Evolutionary conservation across 805 yeast genomes (phyloP).

Genomic region (Yarrowia sp.): DNA sequence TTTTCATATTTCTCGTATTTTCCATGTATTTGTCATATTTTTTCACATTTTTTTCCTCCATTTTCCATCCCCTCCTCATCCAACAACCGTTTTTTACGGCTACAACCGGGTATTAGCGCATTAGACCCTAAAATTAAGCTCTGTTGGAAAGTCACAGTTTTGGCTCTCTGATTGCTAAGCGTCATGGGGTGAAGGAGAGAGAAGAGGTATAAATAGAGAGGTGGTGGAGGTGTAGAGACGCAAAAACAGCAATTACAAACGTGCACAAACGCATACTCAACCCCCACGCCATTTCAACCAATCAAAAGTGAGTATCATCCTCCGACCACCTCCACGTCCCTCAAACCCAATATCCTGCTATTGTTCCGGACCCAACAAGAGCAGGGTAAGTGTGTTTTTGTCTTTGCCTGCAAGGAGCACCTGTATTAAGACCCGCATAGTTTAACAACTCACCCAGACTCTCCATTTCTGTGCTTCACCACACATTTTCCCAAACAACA

Average conservation of each 20-base stretch:
- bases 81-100: conserved; percentile 21
- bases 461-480: too few relatives aligned
- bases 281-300: too few relatives aligned
- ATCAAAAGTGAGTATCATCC: too few relatives aligned
- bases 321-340: too few relatives aligned
- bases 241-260: too few relatives aligned
- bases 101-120: conserved; percentile 34
- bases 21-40: neutral
- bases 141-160: neutral
- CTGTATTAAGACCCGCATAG: neutral
- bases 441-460: conserved; percentile 28
- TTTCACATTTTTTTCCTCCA: too few relatives aligned
- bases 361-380: conserved; percentile 38
- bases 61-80: neutral
- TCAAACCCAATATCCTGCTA: neutral
- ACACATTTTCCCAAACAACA: conserved; percentile 1
- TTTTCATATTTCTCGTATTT: neutral
- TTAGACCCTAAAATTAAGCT: neutral
- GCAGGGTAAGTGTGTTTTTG: conserved; percentile 25
- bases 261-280: too few relatives aligned
- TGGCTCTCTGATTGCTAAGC: conserved; percentile 16
- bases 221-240: too few relatives aligned
- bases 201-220: too few relatives aligned
- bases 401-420: neutral
- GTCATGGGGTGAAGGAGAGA: neutral